A percentile compares a stretch with the other conserved stretches of the same genome.
phyloP scores from a whole-genome alignment of 345 rosid genomes.

The Arabis alpina region DNA sequence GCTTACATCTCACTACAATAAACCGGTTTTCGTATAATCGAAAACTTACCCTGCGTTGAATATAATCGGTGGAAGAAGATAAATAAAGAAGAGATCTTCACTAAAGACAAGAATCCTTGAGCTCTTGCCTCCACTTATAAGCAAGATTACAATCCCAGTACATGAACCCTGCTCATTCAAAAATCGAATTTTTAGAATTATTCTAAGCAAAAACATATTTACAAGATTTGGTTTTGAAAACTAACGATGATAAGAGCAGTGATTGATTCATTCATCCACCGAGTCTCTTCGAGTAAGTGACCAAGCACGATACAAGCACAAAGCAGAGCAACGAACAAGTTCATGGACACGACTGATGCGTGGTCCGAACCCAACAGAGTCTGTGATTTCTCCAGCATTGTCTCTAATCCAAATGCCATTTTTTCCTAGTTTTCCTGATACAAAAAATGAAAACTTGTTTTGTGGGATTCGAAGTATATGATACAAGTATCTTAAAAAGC shows the following conservation, averaged over 20 bases:
- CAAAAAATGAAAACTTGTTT: conserved; percentile 4
- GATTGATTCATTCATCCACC: conserved; percentile 96
- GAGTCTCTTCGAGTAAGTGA: conserved; percentile 77
- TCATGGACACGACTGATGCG: conserved; percentile 79
- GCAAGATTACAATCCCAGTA: conserved; percentile 84
- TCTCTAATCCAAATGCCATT: conserved; percentile 50
- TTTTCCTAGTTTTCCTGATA: conserved; percentile 24
- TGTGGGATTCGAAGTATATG: not conserved
- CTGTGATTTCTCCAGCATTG: conserved; percentile 45
- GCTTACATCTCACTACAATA: not conserved
- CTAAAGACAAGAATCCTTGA: conserved; percentile 87
- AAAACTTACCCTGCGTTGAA: conserved; percentile 89
- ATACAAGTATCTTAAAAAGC: not conserved
- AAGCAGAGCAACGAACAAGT: conserved; percentile 85
- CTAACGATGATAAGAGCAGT: conserved; percentile 90
- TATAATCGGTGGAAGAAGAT: conserved; percentile 97
- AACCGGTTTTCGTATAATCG: not conserved
- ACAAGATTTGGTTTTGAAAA: no score
- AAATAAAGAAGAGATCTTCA: conserved; percentile 96
- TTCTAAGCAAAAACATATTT: not conserved
- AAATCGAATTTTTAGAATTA: not conserved
- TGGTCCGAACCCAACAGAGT: conserved; percentile 60
- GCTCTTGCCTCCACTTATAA: conserved; percentile 75
- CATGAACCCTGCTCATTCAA: conserved; percentile 68
- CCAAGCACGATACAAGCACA: conserved; percentile 87